A percentile compares a stretch with the other conserved stretches of the same genome.
Evolutionary conservation across 2,329 filamentous ascomycete species (phyloP).

Genomic region (Amylocarpus encephaloides): DNA sequence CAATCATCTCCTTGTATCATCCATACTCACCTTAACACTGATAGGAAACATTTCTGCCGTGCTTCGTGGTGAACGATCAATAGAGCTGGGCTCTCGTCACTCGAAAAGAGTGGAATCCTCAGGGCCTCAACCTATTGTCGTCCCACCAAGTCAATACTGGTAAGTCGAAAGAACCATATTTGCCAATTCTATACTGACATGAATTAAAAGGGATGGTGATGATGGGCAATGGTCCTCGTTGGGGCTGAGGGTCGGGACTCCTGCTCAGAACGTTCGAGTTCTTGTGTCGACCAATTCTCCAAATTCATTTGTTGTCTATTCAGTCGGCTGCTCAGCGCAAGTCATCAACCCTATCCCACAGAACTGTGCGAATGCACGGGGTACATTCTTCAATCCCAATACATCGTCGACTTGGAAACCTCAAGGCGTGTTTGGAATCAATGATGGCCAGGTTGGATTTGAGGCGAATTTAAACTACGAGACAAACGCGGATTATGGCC

Average conservation of each 20-base stretch:
- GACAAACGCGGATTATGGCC: slow-evolving; percentile 16
- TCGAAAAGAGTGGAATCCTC: not conserved
- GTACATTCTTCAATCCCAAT: slow-evolving; percentile 48
- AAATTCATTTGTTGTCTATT: slow-evolving; percentile 31
- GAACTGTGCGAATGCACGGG: slow-evolving; percentile 42
- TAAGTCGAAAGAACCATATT: not conserved
- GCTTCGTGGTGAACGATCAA: not conserved
- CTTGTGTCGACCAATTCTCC: slow-evolving; percentile 36
- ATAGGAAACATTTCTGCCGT: not conserved
- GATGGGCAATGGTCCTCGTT: slow-evolving; percentile 69
- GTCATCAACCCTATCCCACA: slow-evolving; percentile 30
- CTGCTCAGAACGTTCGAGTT: slow-evolving; percentile 40
- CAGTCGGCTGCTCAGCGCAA: slow-evolving; percentile 29
- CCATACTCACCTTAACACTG: not conserved
- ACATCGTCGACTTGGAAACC: slow-evolving; percentile 49
- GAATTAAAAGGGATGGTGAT: slow-evolving; percentile 45
- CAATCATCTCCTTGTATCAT: not conserved
- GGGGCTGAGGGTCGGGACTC: slow-evolving; percentile 48
- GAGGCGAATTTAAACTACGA: slow-evolving; percentile 31
- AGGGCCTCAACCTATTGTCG: slow-evolving; percentile 10
- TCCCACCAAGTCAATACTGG: slow-evolving; percentile 22
- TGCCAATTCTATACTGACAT: not conserved
- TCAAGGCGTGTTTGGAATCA: slow-evolving; percentile 31
- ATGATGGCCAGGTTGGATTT: slow-evolving; percentile 14
- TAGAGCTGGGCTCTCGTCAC: not conserved